Conservation (phyloP, 208 protist species). For the Trypanosoma scelopori region DNA sequence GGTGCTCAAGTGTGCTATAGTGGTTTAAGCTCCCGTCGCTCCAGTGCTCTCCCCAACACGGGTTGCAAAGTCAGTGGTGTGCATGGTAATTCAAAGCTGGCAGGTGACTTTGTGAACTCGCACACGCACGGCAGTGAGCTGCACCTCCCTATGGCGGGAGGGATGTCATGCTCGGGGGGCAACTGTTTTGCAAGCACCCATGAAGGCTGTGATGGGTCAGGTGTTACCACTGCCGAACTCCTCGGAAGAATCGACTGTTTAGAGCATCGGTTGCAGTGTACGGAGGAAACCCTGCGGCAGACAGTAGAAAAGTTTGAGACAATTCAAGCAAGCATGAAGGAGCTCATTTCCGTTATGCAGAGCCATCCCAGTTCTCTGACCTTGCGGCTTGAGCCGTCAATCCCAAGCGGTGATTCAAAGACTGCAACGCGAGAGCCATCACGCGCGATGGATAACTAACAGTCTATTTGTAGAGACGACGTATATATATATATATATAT, state of each 20-base stretch:
- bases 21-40: conserved; percentile 6
- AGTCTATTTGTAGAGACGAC: not conserved
- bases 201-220: not conserved
- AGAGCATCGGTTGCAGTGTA: not conserved
- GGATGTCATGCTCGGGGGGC: not conserved
- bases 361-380: not conserved
- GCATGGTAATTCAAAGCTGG: not conserved
- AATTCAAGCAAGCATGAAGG: not conserved
- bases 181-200: not conserved
- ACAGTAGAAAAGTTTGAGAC: conserved; percentile 1
- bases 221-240: not conserved
- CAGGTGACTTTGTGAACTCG: not conserved
- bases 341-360: not conserved
- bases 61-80: not conserved
- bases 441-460: conserved; percentile 1
- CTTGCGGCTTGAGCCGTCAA: not conserved
- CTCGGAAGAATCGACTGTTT: not conserved
- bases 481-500: conserved; percentile 16
- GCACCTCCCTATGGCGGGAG: not conserved
- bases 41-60: not conserved
- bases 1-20: not conserved
- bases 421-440: conserved; percentile 16
- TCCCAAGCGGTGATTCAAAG: not conserved
- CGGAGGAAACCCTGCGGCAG: not conserved
- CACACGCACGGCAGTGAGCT: not conserved